Conservation (phyloP, 805 yeast genomes). For the Candida awuae region DNA sequence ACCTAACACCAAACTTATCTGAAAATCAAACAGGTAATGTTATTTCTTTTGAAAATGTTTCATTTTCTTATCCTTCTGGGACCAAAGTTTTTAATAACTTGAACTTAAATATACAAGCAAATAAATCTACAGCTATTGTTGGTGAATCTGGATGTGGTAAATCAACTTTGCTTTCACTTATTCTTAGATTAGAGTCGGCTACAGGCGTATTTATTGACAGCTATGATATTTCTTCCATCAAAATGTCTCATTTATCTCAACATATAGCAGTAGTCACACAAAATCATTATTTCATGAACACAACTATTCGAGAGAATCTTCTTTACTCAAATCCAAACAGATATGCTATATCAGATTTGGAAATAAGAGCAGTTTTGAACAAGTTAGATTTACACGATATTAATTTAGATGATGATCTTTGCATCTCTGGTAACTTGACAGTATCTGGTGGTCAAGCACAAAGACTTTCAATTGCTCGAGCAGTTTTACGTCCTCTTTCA, state of each 20-base stretch:
- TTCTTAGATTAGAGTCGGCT: conserved; percentile 44
- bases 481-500: conserved; percentile 58
- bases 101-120: conserved; percentile 34
- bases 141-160: conserved; percentile 94
- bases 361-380: conserved; percentile 34
- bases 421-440: conserved; percentile 33
- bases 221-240: conserved; percentile 38
- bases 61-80: conserved; percentile 41
- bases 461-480: conserved; percentile 76
- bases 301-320: conserved; percentile 64
- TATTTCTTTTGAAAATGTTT: conserved; percentile 37
- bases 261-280: conserved; percentile 70
- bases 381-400: conserved; percentile 29
- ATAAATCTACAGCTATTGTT: conserved; percentile 55
- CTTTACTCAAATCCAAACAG: conserved; percentile 43
- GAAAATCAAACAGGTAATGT: conserved; percentile 11
- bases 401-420: conserved; percentile 16
- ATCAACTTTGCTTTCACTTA: conserved; percentile 58
- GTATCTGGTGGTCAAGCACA: conserved; percentile 92
- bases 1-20: conserved; percentile 21
- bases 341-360: conserved; percentile 16
- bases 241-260: conserved; percentile 41
- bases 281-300: conserved; percentile 61
- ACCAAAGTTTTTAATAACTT: conserved; percentile 34
- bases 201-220: conserved; percentile 28